Conservation (phyloP, 2,329 filamentous ascomycete species). For the Taxawa tesnikishii region DNA sequence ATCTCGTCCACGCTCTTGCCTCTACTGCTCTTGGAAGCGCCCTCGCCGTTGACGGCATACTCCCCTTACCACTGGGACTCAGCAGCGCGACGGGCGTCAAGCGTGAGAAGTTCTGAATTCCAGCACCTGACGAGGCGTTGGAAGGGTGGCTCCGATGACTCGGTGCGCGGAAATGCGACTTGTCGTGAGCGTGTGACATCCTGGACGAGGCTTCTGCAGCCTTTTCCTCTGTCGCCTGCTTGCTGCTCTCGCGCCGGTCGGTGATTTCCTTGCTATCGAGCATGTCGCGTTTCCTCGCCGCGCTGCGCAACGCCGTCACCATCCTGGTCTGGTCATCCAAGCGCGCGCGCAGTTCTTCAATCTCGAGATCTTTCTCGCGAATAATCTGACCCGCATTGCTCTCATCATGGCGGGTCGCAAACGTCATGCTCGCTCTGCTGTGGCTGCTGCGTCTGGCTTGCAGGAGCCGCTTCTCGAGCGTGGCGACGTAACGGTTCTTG, state of each 20-base stretch:
- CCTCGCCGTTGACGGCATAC: neutral
- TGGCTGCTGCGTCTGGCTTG: constrained; percentile 87
- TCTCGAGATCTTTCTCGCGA: constrained; percentile 84
- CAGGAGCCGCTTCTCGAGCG: constrained; percentile 79
- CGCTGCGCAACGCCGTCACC: constrained; percentile 73
- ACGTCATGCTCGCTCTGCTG: constrained; percentile 68
- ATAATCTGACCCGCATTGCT: constrained; percentile 38
- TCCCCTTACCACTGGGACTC: constrained; percentile 5
- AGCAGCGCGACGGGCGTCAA: constrained; percentile 8
- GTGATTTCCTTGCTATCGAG: constrained; percentile 15
- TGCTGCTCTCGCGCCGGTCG: constrained; percentile 1
- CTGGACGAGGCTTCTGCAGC: constrained; percentile 3
- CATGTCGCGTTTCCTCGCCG: constrained; percentile 72
- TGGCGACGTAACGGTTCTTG: constrained; percentile 93
- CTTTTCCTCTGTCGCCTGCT: constrained; percentile 3
- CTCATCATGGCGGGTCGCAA: constrained; percentile 33
- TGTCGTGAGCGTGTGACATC: too few relatives aligned
- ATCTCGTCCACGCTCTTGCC: constrained; percentile 73
- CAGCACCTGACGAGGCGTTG: neutral
- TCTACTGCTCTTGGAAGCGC: neutral
- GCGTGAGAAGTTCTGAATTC: constrained; percentile 8
- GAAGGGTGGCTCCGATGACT: neutral
- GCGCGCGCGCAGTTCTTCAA: constrained; percentile 75
- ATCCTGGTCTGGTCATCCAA: constrained; percentile 94
- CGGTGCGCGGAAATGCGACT: neutral